phyloP scores from a whole-genome alignment of 805 yeast genomes.

The Yarrowia yakushimensis region DNA sequence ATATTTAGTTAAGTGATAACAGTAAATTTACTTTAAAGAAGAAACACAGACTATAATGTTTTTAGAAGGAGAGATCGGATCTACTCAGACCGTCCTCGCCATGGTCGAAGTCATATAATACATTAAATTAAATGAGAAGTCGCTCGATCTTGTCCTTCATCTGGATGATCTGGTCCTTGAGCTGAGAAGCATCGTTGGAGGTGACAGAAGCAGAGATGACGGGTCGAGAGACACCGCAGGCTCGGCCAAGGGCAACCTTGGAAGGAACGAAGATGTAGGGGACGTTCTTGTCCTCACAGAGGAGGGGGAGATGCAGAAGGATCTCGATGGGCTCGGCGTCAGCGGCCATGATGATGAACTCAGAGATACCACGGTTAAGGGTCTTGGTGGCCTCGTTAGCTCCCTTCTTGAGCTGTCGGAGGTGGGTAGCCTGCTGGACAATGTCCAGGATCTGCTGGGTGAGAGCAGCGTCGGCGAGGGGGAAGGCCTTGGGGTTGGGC shows the following conservation, averaged over 20 bases:
- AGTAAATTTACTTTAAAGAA: too few relatives aligned
- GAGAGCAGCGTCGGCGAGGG: constrained; percentile 93
- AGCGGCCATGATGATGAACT: constrained; percentile 99
- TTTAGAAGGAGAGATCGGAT: background rate
- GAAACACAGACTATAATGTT: background rate
- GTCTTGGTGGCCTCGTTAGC: constrained; percentile 99
- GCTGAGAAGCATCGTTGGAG: constrained; percentile 95
- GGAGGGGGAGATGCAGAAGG: constrained; percentile 91
- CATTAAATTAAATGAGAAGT: constrained; percentile 64
- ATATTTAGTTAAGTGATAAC: too few relatives aligned
- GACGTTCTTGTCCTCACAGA: constrained; percentile 99
- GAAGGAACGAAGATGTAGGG: constrained; percentile 99
- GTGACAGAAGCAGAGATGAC: constrained; percentile 98
- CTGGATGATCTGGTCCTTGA: constrained; percentile 93
- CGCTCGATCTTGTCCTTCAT: constrained; percentile 99
- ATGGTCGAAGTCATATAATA: background rate
- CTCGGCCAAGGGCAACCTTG: constrained; percentile 98
- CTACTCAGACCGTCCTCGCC: background rate
- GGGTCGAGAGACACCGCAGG: constrained; percentile 99
- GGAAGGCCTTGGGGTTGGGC: constrained; percentile 98
- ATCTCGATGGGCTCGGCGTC: constrained; percentile 99
- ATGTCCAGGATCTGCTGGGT: constrained; percentile 96
- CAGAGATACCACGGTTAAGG: constrained; percentile 98
- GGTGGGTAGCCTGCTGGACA: constrained; percentile 95
- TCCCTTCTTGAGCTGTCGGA: constrained; percentile 98